Evolutionary conservation across 108 stramenopile species (phyloP).

Genomic region (Stephanodiscus minutulus): DNA sequence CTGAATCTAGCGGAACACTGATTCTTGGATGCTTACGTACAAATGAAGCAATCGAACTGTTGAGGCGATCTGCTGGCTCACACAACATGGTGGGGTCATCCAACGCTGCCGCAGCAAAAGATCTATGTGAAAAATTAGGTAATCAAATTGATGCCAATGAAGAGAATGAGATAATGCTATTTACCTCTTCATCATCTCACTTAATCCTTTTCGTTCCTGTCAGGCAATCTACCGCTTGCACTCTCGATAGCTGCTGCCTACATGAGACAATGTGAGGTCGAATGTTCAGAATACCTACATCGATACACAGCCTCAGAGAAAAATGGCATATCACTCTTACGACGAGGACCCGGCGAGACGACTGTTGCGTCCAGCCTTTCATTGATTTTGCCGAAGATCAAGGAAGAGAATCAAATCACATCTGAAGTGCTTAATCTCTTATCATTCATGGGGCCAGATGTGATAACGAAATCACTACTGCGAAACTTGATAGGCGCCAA

Average conservation of each 20-base stretch:
- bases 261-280: constrained; percentile 70
- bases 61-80: constrained; percentile 35
- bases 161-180: no score
- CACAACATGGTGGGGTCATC: constrained; percentile 30
- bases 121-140: constrained; percentile 28
- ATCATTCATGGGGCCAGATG: constrained; percentile 63
- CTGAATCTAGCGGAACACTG: constrained; percentile 25
- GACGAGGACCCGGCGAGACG: constrained; percentile 44
- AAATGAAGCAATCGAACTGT: constrained; percentile 56
- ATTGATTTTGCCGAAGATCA: constrained; percentile 56
- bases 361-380: constrained; percentile 61
- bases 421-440: constrained; percentile 51
- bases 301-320: constrained; percentile 55
- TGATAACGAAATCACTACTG: constrained; percentile 59
- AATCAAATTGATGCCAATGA: background rate
- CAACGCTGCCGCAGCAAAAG: constrained; percentile 11
- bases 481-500: constrained; percentile 51
- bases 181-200: no score
- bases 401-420: constrained; percentile 50
- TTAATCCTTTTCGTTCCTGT: no score
- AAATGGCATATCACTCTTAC: constrained; percentile 43
- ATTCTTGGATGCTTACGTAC: constrained; percentile 59
- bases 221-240: constrained; percentile 69
- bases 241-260: constrained; percentile 71
- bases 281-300: constrained; percentile 61